Evolutionary conservation across 2,329 filamentous ascomycete species (phyloP), one percentile per base, ranked within the genome.

Genomic region (Neospermospora avenae): DNA sequence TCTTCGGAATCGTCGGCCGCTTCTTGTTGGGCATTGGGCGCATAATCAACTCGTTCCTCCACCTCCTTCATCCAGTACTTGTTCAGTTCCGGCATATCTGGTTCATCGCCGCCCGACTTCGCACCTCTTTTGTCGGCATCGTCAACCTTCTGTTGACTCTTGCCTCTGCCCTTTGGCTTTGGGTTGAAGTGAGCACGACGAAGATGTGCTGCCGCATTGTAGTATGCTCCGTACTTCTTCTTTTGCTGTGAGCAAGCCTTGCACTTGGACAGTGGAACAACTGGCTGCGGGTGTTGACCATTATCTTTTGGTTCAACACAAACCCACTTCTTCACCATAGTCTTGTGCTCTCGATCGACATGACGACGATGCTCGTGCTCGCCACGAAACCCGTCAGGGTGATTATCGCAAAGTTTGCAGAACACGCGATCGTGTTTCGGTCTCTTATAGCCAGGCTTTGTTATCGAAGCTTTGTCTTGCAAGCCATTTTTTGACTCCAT

Each of bases 171-270:
- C 14, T 81, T 77, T 7, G 76, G 71, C 74, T 83, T 84, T 55
- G 79, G 87, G 71, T 89, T 90, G 80, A 97, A 98, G 73, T 98
- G 93, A 0, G 89, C 88, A 53, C 93, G 86, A 44, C 93, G 84
- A 8, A 98, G 81, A 72, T 98, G 93, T 0, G 92, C 93, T 0
- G 92, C 92, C 0, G 93, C 93, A 69, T 98, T 98, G 77, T 98
- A 97, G 76, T 97, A 95, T 16, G 90, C 90, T 3, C 89, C 89
- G 68, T 98, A 98, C 60, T 84, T 82, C 78, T 97, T 97, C 78
- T 96, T 97, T 58, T 82, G 77, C 46, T 82, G 81, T 52, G 81
- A 82, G 74, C 93, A 98, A 51, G 89, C 84, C 75, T 96, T 96
- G 83, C 69, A 72, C 59, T 62, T 63, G 8, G 65, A 61, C 35